Conservation (phyloP, 257 asterid genomes). For the Jasminum sambac region DNA sequence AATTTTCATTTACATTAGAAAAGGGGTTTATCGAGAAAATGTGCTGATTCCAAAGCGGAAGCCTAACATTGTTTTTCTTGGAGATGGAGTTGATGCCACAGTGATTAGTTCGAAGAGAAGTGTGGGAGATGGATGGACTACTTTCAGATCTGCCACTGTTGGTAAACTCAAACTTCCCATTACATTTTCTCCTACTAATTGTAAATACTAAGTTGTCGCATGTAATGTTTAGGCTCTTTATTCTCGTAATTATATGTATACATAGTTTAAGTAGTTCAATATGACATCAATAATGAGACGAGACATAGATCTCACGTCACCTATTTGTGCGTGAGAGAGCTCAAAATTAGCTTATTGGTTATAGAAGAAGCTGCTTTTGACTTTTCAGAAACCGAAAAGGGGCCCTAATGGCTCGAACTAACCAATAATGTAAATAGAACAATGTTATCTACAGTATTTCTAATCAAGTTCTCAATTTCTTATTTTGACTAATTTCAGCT, state of each 20-base stretch:
- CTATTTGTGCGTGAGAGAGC: neutral
- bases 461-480: too few relatives aligned
- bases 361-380: too few relatives aligned
- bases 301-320: neutral
- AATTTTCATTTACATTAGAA: slow-evolving; percentile 44
- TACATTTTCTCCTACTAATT: neutral
- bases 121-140: slow-evolving; percentile 83
- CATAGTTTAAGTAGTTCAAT: neutral
- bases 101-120: slow-evolving; percentile 57
- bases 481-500: slow-evolving; percentile 41
- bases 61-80: slow-evolving; percentile 68
- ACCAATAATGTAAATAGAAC: too few relatives aligned
- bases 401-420: too few relatives aligned
- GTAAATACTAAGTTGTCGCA: neutral
- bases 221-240: neutral
- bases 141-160: slow-evolving; percentile 88
- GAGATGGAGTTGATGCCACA: slow-evolving; percentile 75
- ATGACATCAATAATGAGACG: neutral
- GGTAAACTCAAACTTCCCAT: slow-evolving; percentile 40
- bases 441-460: too few relatives aligned
- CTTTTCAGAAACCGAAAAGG: too few relatives aligned
- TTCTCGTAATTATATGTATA: neutral
- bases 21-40: slow-evolving; percentile 74
- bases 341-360: neutral
- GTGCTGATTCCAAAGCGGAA: slow-evolving; percentile 83